Evolutionary conservation across 2,329 filamentous ascomycete species (phyloP).

Genomic region (Chrysoporthe cubensis): DNA sequence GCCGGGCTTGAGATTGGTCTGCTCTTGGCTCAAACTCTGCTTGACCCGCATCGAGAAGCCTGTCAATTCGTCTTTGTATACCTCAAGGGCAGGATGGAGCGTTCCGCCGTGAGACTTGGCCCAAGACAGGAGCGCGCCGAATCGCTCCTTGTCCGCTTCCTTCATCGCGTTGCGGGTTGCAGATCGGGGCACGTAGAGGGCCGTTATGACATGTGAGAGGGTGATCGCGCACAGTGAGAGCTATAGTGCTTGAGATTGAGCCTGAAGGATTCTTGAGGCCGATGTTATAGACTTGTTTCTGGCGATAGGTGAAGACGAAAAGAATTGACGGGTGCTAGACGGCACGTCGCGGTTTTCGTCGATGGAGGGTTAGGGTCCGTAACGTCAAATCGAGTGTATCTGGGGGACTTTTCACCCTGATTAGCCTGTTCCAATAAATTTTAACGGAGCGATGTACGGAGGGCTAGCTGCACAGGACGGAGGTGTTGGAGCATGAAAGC

Average conservation of each 20-base stretch:
- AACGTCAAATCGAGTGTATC: neutral
- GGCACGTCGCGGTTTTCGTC: neutral
- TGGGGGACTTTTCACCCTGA: too few relatives aligned
- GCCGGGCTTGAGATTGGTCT: constrained; percentile 36
- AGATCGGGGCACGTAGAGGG: neutral
- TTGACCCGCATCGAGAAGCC: constrained; percentile 60
- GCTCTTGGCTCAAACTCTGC: neutral
- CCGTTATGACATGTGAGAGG: neutral
- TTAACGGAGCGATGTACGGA: too few relatives aligned
- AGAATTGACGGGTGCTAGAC: neutral
- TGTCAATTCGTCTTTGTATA: constrained; percentile 55
- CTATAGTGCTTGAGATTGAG: neutral
- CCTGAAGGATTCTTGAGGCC: neutral
- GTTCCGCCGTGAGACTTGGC: constrained; percentile 48
- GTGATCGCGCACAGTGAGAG: neutral
- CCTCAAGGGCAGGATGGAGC: constrained; percentile 56
- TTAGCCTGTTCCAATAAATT: too few relatives aligned
- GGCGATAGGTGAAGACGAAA: neutral
- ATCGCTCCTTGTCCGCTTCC: constrained; percentile 31
- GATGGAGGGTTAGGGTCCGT: neutral
- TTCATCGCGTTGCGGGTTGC: constrained; percentile 32
- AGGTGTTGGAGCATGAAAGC: too few relatives aligned
- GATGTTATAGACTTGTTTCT: neutral
- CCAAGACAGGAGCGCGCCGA: constrained; percentile 52
- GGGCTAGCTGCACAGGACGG: too few relatives aligned